phyloP scores from a whole-genome alignment of 345 rosid genomes.

The Turritis glabra region DNA sequence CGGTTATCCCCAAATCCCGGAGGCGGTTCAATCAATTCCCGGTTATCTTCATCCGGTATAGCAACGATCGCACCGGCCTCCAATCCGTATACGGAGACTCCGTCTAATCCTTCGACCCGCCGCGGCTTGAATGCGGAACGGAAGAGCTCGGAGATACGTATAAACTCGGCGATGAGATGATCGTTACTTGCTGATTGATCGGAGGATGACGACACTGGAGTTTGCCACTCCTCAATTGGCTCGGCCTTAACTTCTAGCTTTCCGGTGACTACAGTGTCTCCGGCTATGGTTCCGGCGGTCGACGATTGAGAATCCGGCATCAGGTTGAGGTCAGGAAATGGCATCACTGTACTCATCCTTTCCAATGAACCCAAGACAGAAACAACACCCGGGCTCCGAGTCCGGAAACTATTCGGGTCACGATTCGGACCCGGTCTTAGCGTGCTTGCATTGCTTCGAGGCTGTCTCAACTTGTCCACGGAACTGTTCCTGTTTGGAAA shows the following conservation, averaged over 20 bases:
- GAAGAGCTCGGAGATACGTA: slow-evolving; percentile 59
- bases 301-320: slow-evolving; percentile 38
- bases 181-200: slow-evolving; percentile 31
- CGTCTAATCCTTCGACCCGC: slow-evolving; percentile 33
- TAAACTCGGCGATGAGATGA: slow-evolving; percentile 52
- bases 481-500: neutral
- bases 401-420: neutral
- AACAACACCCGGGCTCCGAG: neutral
- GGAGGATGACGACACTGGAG: neutral
- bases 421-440: neutral
- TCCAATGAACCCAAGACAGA: neutral
- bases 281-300: slow-evolving; percentile 27
- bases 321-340: slow-evolving; percentile 70
- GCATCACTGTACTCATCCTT: slow-evolving; percentile 54
- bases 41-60: slow-evolving; percentile 29
- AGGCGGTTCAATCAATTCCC: neutral
- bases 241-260: slow-evolving; percentile 54
- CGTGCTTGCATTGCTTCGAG: neutral
- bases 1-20: neutral
- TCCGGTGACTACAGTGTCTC: neutral
- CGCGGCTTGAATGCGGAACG: slow-evolving; percentile 54
- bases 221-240: slow-evolving; percentile 46
- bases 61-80: slow-evolving; percentile 61
- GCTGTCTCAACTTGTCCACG: neutral
- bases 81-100: slow-evolving; percentile 31